Conservation (phyloP, 768 basidiomycete species). For the Podaxis carcinomalis region DNA sequence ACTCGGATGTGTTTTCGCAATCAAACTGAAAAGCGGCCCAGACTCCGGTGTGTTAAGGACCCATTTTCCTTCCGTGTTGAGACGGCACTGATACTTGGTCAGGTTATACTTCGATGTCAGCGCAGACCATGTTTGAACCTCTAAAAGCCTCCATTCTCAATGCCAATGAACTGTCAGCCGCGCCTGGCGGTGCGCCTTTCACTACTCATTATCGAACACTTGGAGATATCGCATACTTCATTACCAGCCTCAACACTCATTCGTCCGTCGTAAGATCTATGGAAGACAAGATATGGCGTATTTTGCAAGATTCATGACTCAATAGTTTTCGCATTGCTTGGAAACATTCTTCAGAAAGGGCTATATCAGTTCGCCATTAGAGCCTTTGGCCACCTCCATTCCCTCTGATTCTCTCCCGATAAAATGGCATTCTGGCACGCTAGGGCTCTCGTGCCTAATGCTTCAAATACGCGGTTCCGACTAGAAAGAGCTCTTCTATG, state of each 20-base stretch:
- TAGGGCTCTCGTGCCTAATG: no score
- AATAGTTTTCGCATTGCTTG: no score
- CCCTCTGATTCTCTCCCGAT: no score
- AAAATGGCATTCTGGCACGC: no score
- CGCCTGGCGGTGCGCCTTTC: conserved; percentile 54
- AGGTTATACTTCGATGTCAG: conserved; percentile 63
- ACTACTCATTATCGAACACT: conserved; percentile 83
- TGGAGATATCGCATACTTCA: conserved; percentile 91
- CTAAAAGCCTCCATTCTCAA: conserved; percentile 33
- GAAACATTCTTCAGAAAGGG: no score
- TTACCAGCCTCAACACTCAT: conserved; percentile 79
- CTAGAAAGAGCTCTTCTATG: no score
- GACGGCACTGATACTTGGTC: not conserved
- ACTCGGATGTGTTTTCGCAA: conserved; percentile 78
- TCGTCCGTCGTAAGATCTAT: conserved; percentile 48
- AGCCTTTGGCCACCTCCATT: no score
- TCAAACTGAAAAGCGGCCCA: conserved; percentile 60
- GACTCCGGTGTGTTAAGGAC: conserved; percentile 39
- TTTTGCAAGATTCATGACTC: conserved; percentile 17
- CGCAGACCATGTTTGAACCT: conserved; percentile 52
- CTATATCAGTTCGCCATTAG: no score
- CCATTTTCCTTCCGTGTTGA: not conserved
- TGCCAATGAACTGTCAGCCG: conserved; percentile 28
- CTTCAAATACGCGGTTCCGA: no score
- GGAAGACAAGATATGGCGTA: conserved; percentile 57